phyloP scores from a whole-genome alignment of 495 filamentous ascomycete genomes.

The Neurospora sp. region DNA sequence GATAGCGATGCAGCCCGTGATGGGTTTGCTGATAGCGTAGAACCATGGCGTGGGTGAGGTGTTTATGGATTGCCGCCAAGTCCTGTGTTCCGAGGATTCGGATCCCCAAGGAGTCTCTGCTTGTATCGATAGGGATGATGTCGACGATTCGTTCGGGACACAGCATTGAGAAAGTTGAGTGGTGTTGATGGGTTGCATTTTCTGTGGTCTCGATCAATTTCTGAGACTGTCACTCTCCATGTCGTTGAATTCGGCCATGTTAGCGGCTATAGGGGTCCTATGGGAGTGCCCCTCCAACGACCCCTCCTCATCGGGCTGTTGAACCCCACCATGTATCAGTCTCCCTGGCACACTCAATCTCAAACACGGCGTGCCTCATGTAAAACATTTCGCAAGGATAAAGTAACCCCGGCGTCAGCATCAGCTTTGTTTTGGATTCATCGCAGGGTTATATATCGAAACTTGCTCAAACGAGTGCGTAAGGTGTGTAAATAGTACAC shows the following conservation, averaged over 20 bases:
- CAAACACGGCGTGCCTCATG: conserved; percentile 8
- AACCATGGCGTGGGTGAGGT: not conserved
- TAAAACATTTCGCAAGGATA: not conserved
- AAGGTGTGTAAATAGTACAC: not conserved
- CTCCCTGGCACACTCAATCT: conserved; percentile 8
- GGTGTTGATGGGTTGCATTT: not conserved
- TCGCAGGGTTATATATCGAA: not conserved
- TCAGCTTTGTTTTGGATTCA: not conserved
- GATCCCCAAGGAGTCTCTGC: not conserved
- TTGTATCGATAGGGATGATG: not conserved
- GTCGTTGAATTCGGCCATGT: not conserved
- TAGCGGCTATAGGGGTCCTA: not conserved
- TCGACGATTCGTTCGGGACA: not conserved
- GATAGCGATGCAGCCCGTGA: not conserved
- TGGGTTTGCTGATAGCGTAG: not conserved
- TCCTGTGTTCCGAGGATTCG: not conserved
- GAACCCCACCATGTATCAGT: not conserved
- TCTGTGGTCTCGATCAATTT: not conserved
- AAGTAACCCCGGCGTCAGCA: not conserved
- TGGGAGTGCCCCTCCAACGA: not conserved
- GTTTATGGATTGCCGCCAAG: not conserved
- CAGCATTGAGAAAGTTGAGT: not conserved
- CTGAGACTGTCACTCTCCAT: not conserved
- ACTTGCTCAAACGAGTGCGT: not conserved
- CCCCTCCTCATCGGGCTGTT: not conserved